Evolutionary conservation across 805 yeast genomes (phyloP).

Genomic region (Groenewaldozyma tartarivorans): DNA sequence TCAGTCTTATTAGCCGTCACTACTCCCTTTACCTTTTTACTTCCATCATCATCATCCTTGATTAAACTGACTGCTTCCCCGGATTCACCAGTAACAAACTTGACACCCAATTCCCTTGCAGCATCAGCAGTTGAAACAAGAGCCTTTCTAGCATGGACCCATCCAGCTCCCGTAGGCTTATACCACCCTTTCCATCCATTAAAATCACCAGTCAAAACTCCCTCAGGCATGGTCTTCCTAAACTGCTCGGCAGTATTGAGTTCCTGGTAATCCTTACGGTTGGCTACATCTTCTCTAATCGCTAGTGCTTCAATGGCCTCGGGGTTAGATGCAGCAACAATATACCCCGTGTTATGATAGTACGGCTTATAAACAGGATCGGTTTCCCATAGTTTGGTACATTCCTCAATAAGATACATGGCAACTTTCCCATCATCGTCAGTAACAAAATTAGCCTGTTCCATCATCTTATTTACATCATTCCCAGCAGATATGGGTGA

Average conservation of each 20-base stretch:
- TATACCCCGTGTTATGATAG: constrained; percentile 5
- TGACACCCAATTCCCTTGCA: constrained; percentile 27
- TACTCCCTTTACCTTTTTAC: constrained; percentile 9
- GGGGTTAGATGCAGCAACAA: constrained; percentile 1
- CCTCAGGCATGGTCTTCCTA: constrained; percentile 22
- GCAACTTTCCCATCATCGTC: constrained; percentile 35
- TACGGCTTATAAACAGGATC: constrained; percentile 8
- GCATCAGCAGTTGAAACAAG: constrained; percentile 24
- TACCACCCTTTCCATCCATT: constrained; percentile 4
- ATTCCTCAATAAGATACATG: constrained; percentile 34
- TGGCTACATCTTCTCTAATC: not conserved
- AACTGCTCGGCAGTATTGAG: constrained; percentile 12
- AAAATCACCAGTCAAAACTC: constrained; percentile 1
- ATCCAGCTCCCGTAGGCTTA: constrained; percentile 25
- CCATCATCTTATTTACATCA: constrained; percentile 39
- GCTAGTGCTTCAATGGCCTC: constrained; percentile 1
- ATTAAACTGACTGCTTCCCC: not conserved
- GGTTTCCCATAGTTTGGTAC: constrained; percentile 31
- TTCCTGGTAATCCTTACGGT: constrained; percentile 3
- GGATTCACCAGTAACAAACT: constrained; percentile 19
- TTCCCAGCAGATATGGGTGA: constrained; percentile 30
- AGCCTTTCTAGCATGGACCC: constrained; percentile 30
- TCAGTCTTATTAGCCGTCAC: constrained; percentile 17
- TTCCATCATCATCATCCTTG: constrained; percentile 18
- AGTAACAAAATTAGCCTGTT: constrained; percentile 19